Conservation (phyloP, 306 rosid species). For the Amphicarpaea edgeworthii region DNA sequence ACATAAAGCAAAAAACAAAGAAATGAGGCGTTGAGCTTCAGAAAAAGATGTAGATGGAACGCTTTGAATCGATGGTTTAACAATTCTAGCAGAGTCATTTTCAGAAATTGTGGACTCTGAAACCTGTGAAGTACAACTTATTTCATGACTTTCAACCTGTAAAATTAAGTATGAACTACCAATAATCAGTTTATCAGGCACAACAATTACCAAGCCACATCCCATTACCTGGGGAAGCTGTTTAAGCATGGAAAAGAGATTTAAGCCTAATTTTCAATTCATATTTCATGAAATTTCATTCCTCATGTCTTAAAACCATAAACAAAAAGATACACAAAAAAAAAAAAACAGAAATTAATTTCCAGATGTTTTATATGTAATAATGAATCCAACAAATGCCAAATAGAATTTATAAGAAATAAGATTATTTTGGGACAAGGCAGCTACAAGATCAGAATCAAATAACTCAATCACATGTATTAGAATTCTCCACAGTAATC, state of each 20-base stretch:
- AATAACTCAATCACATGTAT: neutral
- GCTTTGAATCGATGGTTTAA: constrained; percentile 48
- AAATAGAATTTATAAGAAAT: neutral
- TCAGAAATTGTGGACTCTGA: constrained; percentile 69
- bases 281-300: constrained; percentile 3
- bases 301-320: neutral
- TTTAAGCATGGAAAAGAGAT: neutral
- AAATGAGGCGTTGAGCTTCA: constrained; percentile 86
- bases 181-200: constrained; percentile 33
- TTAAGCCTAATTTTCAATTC: neutral
- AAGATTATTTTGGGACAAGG: neutral
- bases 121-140: constrained; percentile 59
- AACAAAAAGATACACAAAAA: neutral
- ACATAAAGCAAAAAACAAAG: constrained; percentile 92
- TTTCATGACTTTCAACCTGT: constrained; percentile 76
- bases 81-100: constrained; percentile 57
- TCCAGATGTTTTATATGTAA: neutral
- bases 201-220: constrained; percentile 11
- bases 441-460: constrained; percentile 22
- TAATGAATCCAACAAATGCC: neutral
- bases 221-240: neutral
- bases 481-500: constrained; percentile 32
- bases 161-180: constrained; percentile 34
- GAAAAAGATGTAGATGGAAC: constrained; percentile 63
- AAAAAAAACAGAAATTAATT: neutral